phyloP scores from a whole-genome alignment of 805 yeast genomes.

The Wickerhamomyces bisporus region DNA sequence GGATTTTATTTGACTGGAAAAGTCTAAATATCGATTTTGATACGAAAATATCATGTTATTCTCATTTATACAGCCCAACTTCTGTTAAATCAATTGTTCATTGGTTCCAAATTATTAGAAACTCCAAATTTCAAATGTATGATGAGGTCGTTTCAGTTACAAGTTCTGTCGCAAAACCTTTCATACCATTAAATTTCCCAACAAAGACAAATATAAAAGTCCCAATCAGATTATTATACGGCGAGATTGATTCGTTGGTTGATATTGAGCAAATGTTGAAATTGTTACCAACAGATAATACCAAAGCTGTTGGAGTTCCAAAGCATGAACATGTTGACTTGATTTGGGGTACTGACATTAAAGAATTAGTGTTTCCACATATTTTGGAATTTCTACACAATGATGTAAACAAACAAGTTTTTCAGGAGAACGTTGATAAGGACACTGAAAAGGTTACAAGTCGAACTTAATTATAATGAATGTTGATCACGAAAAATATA shows the following conservation, averaged over 20 bases:
- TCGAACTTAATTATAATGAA: no score
- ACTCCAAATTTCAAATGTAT: slow-evolving; percentile 81
- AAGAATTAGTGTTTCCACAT: slow-evolving; percentile 37
- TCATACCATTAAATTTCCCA: slow-evolving; percentile 40
- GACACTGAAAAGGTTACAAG: slow-evolving; percentile 10
- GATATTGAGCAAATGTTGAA: slow-evolving; percentile 71
- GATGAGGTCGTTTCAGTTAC: slow-evolving; percentile 51
- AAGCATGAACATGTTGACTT: slow-evolving; percentile 89
- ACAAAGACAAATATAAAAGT: slow-evolving; percentile 57
- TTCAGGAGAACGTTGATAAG: no score
- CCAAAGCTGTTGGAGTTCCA: slow-evolving; percentile 50
- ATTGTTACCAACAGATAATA: slow-evolving; percentile 53
- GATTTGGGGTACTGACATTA: slow-evolving; percentile 77
- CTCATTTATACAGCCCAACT: slow-evolving; percentile 87
- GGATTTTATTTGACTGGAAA: slow-evolving; percentile 74
- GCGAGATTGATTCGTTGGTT: slow-evolving; percentile 77
- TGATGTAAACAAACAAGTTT: slow-evolving; percentile 14
- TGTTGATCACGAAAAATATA: no score
- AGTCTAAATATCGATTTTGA: slow-evolving; percentile 61
- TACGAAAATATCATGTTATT: slow-evolving; percentile 77
- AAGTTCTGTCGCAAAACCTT: slow-evolving; percentile 30
- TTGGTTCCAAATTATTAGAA: slow-evolving; percentile 87
- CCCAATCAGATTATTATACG: slow-evolving; percentile 78
- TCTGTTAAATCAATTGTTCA: slow-evolving; percentile 92
- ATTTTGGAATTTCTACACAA: slow-evolving; percentile 32